Base-by-base conservation (phyloP, 2,329 filamentous ascomycete genomes). In the Penicillium crustosum region DNA sequence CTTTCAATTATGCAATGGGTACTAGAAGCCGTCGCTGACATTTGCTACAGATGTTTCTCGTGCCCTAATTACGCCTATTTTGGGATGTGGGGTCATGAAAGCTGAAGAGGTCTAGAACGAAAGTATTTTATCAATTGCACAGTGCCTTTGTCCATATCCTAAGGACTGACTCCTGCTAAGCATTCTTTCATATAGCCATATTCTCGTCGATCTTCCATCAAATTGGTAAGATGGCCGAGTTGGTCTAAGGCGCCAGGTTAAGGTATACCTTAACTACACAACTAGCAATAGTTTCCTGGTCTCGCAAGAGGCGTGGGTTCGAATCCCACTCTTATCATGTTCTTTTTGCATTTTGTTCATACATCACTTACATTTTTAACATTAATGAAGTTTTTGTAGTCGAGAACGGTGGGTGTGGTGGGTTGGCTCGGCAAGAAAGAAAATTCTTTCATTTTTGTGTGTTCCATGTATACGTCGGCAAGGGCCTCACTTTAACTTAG, bases 191-290 rank as follows among this genome's bases (percentile, higher is more conserved):
- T 33, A 2, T 13, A 33, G 31, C 31, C 35, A 36, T n/a, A 36
- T 36, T 36, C 7, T 9, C 35, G 4, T 4, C 15, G 17, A n/a
- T 48, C 35, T n/a, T 25, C 31, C n/a, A n/a, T n/a, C n/a, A n/a
- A n/a, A 55, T 27, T 60, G 66, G 66, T 64, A 69, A 69, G 67
- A 69, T 69, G 67, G 67, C 67, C 67, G 67, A 69, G 67, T 69
- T 69, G 67, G 67, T 69, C 67, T 58, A 69, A 68, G 67, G 67
- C 67, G 67, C 67, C 66, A 69, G 67, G 67, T 69, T 69, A 69
- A 69, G 67, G 67, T 65, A 48, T 48, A 67, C 65, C 66, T 68
- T 68, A 57, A 65, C 65, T 57, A 42, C 21, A 55, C 19, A 41
- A 57, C 55, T 57, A 52, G 50, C n/a, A 38, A 21, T 52, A 57